Evolutionary conservation across 1,284 basidiomycete genomes (phyloP), one percentile per base, ranked within the genome.

Genomic region (Kalmanozyma brasiliensis): DNA sequence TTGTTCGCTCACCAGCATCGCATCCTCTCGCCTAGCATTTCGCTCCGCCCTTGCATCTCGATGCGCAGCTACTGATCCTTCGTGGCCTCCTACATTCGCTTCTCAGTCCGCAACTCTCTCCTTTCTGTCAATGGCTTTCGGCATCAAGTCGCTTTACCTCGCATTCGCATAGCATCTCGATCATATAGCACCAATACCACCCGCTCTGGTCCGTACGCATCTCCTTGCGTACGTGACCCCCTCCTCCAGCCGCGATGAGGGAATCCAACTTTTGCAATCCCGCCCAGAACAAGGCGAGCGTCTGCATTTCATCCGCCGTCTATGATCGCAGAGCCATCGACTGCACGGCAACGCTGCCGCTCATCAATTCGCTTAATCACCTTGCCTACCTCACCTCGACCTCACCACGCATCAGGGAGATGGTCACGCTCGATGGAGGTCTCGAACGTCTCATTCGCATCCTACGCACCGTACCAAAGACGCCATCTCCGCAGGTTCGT

Each of bases 261-360:
- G 94, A 98, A 83, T 92, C 92, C 79, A 98, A 96, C 87, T 94
- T 95, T 85, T 90, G 91, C 53, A 95, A 95, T 84, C 93, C 94
- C 24, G 88, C 89, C 41, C 93, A 95, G 85, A 96, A 96, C 85
- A 88, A 93, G 85, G 95, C 95, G 14, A 93, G 91, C 81, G 92
- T 97, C 49, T 93, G 91, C 80, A 96, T 98, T 68, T 92, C 93
- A 13, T 91, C 93, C 14, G 90, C 94, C 84, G 87, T 98, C 8
- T 98, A 98, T 82, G 95, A 98, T 85, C 86, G 95, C 77, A 85
- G 94, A 51, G 95, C 95, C 10, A 89, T 98, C 80, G 96, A 98
- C 85, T 91, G 93, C 51, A 90, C 90, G 63, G 89, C 93, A 2
- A 88, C 93, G 4, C 85, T 98, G 44, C 94, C 95, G 16, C 86